Conservation (phyloP, 2,329 filamentous ascomycete species). For the Myriangium duriaei region DNA sequence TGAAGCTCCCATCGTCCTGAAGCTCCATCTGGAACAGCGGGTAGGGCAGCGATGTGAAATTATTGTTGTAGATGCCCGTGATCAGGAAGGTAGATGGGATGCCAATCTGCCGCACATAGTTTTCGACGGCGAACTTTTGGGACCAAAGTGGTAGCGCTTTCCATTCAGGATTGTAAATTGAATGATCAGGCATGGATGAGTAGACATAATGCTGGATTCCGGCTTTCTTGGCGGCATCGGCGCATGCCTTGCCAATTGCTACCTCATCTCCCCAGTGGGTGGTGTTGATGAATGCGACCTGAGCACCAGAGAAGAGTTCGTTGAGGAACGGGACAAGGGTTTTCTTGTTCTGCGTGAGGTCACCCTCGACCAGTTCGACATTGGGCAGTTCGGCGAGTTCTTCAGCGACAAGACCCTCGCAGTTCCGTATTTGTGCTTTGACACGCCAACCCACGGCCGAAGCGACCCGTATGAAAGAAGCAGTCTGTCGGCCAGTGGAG, state of each 20-base stretch:
- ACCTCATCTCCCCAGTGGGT: constrained; percentile 94
- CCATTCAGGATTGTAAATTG: constrained; percentile 63
- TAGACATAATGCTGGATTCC: constrained; percentile 88
- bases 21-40: constrained; percentile 93
- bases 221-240: constrained; percentile 74
- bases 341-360: constrained; percentile 38
- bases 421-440: constrained; percentile 77
- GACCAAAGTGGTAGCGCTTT: constrained; percentile 82
- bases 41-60: constrained; percentile 87
- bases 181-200: constrained; percentile 93
- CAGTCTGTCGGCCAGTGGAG: constrained; percentile 87
- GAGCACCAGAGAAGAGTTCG: constrained; percentile 57
- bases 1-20: constrained; percentile 69
- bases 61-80: constrained; percentile 97
- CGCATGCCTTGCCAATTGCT: constrained; percentile 74
- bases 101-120: constrained; percentile 72
- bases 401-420: constrained; percentile 74
- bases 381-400: constrained; percentile 76
- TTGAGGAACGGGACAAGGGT: constrained; percentile 17
- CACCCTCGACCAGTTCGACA: constrained; percentile 58
- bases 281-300: constrained; percentile 94
- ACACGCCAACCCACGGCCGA: constrained; percentile 89
- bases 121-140: constrained; percentile 83
- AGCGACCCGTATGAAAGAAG: constrained; percentile 86
- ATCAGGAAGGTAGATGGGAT: constrained; percentile 88